Conservation (phyloP, 2,329 filamentous ascomycete species). For the Clarireedia homoeocarpa region DNA sequence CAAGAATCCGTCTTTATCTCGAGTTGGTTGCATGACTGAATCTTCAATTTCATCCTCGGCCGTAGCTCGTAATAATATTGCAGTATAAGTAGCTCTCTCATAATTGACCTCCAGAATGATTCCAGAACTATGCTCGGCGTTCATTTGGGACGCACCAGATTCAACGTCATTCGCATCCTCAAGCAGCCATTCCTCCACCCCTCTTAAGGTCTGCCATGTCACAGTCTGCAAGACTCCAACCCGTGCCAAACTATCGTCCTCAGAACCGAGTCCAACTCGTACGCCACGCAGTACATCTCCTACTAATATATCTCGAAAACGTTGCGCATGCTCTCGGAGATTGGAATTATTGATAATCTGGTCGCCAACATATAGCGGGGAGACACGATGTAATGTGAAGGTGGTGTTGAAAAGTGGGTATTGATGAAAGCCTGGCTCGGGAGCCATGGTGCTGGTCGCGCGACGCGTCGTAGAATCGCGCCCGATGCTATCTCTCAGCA, state of each 20-base stretch:
- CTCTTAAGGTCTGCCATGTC: slow-evolving; percentile 34
- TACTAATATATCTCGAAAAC: slow-evolving; percentile 36
- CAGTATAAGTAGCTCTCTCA: slow-evolving; percentile 25
- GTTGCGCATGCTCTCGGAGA: slow-evolving; percentile 33
- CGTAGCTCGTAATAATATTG: slow-evolving; percentile 21
- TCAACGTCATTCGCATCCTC: neutral
- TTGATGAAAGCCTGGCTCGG: neutral
- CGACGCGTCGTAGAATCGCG: neutral
- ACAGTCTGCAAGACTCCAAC: slow-evolving; percentile 36
- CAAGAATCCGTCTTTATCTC: slow-evolving; percentile 29
- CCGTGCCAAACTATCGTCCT: slow-evolving; percentile 29
- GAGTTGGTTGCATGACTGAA: slow-evolving; percentile 9
- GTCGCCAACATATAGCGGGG: slow-evolving; percentile 36
- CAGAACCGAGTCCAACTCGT: slow-evolving; percentile 33
- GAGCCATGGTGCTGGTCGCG: slow-evolving; percentile 1
- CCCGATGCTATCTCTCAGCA: neutral
- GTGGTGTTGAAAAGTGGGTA: slow-evolving; percentile 40
- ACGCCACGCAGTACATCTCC: slow-evolving; percentile 39
- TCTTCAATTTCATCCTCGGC: slow-evolving; percentile 8
- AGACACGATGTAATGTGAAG: slow-evolving; percentile 36
- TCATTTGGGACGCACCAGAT: neutral
- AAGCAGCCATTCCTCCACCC: slow-evolving; percentile 31
- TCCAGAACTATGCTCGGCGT: slow-evolving; percentile 20
- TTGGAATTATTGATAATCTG: slow-evolving; percentile 28
- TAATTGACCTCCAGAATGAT: slow-evolving; percentile 24